Conservation (phyloP, 306 rosid genomes). For the Hylodesmum podocarpum region DNA sequence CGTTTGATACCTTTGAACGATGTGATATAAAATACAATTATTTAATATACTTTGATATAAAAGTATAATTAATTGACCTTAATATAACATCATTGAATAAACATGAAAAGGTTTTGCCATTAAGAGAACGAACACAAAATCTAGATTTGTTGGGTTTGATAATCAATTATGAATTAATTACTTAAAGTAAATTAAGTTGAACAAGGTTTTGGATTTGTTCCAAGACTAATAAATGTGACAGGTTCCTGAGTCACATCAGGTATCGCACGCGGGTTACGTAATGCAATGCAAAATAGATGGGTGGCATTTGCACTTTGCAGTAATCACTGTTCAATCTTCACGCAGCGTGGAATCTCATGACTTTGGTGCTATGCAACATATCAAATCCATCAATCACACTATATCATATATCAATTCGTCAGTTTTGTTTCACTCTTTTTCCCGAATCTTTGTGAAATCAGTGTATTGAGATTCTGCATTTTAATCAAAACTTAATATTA, state of each 20-base stretch:
- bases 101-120: not conserved
- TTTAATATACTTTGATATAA: no score
- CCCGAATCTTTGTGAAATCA: not conserved
- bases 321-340: not conserved
- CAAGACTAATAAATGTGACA: not conserved
- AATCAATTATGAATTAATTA: no score
- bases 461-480: no score
- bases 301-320: conserved; percentile 12
- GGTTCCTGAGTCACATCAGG: conserved; percentile 24
- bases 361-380: not conserved
- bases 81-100: not conserved
- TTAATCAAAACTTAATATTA: no score
- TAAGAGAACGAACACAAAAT: no score
- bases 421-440: not conserved
- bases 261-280: conserved; percentile 31
- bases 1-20: not conserved
- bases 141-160: no score
- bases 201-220: not conserved
- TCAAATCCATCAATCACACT: conserved; percentile 13
- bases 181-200: not conserved
- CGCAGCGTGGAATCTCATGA: conserved; percentile 13
- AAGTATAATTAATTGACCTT: not conserved
- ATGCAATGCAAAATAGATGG: not conserved
- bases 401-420: not conserved
- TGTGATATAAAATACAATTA: not conserved